These are phyloP conservation scores for Acacia pycnantha DNA, from an alignment of 331 rosid species.

Conservation along the genomic window DNA sequence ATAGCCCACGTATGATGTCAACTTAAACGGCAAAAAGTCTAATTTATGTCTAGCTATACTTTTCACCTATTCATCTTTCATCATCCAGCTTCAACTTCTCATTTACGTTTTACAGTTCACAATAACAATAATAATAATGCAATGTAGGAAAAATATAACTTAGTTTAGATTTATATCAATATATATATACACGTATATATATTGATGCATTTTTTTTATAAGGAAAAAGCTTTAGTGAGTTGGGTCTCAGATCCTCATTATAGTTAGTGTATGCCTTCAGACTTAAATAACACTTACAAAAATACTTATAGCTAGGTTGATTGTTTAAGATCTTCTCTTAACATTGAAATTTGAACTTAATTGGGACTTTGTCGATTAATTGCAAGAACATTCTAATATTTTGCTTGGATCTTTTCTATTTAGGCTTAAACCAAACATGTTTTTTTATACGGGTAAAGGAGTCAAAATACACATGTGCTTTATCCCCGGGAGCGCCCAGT, in stretches of 20 bases:
- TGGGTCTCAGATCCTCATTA: fast-evolving
- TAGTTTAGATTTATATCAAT: neutral
- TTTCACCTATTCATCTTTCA: neutral
- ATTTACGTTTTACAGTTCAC: neutral
- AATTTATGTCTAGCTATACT: neutral
- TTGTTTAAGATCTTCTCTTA: too few relatives aligned
- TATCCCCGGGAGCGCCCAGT: too few relatives aligned
- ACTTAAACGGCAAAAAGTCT: neutral
- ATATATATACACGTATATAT: neutral
- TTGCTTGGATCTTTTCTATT: too few relatives aligned
- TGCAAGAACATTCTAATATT: neutral
- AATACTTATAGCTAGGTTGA: too few relatives aligned
- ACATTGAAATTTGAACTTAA: too few relatives aligned
- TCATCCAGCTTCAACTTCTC: neutral
- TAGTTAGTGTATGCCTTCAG: fast-evolving
- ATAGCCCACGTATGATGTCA: neutral
- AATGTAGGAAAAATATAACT: neutral
- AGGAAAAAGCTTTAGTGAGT: too few relatives aligned
- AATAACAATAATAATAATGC: neutral
- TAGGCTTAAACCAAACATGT: too few relatives aligned
- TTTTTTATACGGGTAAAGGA: too few relatives aligned
- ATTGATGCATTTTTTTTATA: too few relatives aligned
- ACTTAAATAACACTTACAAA: too few relatives aligned
- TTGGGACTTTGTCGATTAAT: too few relatives aligned
- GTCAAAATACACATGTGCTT: too few relatives aligned